phyloP scores from a whole-genome alignment of 371 early-diverging fungal species.

The Lichtheimia hyalospora region DNA sequence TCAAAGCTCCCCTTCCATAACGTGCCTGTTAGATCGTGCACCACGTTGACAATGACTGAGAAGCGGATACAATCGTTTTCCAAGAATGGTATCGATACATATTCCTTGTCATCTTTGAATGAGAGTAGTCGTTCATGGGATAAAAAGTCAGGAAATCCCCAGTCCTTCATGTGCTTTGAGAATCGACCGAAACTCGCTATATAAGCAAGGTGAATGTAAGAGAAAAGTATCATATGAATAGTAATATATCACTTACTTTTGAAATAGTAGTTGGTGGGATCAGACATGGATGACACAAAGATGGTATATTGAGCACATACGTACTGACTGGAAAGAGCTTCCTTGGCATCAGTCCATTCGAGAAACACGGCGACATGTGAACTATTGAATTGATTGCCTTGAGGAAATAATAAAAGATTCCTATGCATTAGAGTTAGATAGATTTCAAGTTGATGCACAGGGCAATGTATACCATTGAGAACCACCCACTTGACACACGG shows the following conservation, averaged over 20 bases:
- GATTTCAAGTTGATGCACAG: background rate
- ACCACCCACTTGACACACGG: constrained; percentile 54
- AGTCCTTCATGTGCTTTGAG: constrained; percentile 70
- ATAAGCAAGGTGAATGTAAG: constrained; percentile 28
- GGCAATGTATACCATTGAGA: constrained; percentile 46
- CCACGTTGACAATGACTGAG: constrained; percentile 49
- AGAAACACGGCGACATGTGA: constrained; percentile 73
- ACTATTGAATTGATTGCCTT: constrained; percentile 78
- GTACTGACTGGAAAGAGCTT: constrained; percentile 27
- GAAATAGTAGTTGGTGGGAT: constrained; percentile 52
- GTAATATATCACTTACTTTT: constrained; percentile 54
- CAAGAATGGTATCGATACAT: constrained; percentile 9
- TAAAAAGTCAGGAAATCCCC: constrained; percentile 84
- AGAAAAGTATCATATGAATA: no score
- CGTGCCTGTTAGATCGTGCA: constrained; percentile 88
- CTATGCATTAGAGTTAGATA: constrained; percentile 28
- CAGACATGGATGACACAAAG: constrained; percentile 65
- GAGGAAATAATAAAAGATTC: constrained; percentile 89
- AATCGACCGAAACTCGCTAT: constrained; percentile 76
- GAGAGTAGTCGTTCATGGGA: constrained; percentile 32
- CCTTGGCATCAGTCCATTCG: constrained; percentile 73
- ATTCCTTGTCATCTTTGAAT: background rate
- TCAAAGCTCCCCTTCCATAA: constrained; percentile 65
- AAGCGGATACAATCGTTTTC: constrained; percentile 13
- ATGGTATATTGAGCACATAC: constrained; percentile 81